Conservation (phyloP, 495 filamentous ascomycete genomes). For the Penicillium angulare region DNA sequence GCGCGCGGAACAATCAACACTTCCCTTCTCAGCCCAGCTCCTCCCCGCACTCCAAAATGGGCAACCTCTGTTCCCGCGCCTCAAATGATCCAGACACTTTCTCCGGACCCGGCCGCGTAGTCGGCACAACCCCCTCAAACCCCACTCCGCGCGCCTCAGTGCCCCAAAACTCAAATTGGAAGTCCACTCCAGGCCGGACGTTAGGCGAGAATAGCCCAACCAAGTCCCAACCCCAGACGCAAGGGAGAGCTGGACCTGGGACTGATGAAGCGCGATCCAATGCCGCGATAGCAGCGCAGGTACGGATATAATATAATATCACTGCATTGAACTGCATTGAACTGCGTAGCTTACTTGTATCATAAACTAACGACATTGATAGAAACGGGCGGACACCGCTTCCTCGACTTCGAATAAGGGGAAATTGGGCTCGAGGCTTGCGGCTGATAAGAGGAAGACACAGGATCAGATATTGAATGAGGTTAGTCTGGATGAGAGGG, state of each 20-base stretch:
- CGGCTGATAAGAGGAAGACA: conserved; percentile 65
- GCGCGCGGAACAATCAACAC: background rate
- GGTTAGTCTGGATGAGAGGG: conserved; percentile 54
- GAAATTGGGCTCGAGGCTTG: conserved; percentile 60
- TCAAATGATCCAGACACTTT: conserved; percentile 53
- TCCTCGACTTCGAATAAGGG: conserved; percentile 37
- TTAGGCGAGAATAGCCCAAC: conserved; percentile 50
- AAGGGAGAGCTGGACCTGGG: conserved; percentile 20
- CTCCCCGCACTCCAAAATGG: conserved; percentile 50
- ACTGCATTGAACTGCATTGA: background rate
- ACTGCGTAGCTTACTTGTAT: background rate
- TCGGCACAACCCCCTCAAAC: conserved; percentile 30
- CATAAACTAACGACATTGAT: background rate
- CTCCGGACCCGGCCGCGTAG: conserved; percentile 61
- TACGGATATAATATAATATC: conserved; percentile 26
- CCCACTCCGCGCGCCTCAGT: conserved; percentile 35
- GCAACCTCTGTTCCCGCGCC: conserved; percentile 69
- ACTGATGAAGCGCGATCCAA: conserved; percentile 52
- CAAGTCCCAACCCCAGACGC: no score
- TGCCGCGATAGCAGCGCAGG: conserved; percentile 70
- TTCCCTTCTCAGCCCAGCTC: background rate
- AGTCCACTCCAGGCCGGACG: conserved; percentile 54
- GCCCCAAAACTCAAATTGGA: conserved; percentile 40
- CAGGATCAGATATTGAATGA: conserved; percentile 56
- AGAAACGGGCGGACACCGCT: conserved; percentile 42